Conservation (phyloP, 208 protist species). For the Herpetomonas samuelpessoai region DNA sequence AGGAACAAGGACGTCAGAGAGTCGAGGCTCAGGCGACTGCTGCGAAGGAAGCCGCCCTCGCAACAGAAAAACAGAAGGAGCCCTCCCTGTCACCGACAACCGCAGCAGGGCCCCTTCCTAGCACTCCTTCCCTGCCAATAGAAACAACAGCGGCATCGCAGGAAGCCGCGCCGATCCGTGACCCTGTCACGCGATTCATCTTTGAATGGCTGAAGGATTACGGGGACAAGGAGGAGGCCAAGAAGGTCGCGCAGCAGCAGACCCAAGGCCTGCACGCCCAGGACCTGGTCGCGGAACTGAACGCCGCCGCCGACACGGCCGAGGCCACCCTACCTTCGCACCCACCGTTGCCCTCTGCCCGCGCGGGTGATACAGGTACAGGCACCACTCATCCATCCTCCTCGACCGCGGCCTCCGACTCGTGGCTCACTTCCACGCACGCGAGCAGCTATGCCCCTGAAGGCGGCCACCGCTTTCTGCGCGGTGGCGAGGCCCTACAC, state of each 20-base stretch:
- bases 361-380: too few species aligned
- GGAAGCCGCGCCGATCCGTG: conserved; percentile 25
- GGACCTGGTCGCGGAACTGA: conserved; percentile 8
- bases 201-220: conserved; percentile 75
- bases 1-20: too few species aligned
- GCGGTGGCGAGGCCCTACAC: conserved; percentile 1
- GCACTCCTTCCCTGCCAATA: neutral
- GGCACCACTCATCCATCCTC: too few species aligned
- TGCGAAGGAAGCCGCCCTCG: conserved; percentile 1
- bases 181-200: conserved; percentile 70
- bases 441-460: conserved; percentile 34
- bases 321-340: neutral
- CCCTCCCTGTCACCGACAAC: too few species aligned
- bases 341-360: neutral
- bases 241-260: conserved; percentile 14
- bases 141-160: neutral
- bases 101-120: too few species aligned
- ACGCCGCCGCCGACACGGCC: conserved; percentile 13
- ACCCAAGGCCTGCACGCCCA: too few species aligned
- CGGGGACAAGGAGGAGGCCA: conserved; percentile 18
- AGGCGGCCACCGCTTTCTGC: conserved; percentile 34
- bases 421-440: conserved; percentile 15
- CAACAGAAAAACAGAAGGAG: neutral
- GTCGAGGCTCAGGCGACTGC: neutral
- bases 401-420: neutral